These are phyloP conservation scores for Rubia yunnanensis DNA, from an alignment of 257 asterid species.

Conservation along the genomic window DNA sequence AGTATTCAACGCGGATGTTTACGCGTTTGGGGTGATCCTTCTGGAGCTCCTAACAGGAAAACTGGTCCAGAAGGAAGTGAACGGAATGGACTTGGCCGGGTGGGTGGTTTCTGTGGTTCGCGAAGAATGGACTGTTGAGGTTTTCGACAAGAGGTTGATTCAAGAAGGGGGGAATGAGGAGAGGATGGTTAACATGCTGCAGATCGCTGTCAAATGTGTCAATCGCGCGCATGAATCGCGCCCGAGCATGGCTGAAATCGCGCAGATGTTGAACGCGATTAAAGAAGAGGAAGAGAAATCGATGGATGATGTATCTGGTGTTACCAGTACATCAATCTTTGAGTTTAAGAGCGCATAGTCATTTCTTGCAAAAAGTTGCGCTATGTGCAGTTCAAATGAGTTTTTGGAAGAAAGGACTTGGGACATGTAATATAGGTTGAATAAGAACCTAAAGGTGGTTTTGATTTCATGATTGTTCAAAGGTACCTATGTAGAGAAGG, in stretches of 20 bases:
- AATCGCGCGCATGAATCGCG: constrained; percentile 28
- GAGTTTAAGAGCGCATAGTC: constrained; percentile 1
- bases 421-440: not conserved
- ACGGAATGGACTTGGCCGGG: constrained; percentile 49
- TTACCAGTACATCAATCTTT: constrained; percentile 12
- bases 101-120: constrained; percentile 63
- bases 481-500: not conserved
- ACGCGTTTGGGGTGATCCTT: constrained; percentile 56
- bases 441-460: not conserved
- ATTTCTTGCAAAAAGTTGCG: not conserved
- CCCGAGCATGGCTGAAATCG: constrained; percentile 50
- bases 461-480: not conserved
- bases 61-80: constrained; percentile 19
- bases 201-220: constrained; percentile 53
- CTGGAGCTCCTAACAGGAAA: constrained; percentile 73
- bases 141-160: constrained; percentile 49
- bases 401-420: not conserved
- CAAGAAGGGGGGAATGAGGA: constrained; percentile 62
- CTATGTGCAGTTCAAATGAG: not conserved
- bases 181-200: constrained; percentile 55
- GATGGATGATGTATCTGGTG: constrained; percentile 44
- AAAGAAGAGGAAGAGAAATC: constrained; percentile 67
- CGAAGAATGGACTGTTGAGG: constrained; percentile 85
- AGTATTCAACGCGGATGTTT: constrained; percentile 38
- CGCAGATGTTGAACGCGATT: constrained; percentile 29